Percentiles rank a stretch among this genome's conserved stretches.
phyloP scores from a whole-genome alignment of 2,329 filamentous ascomycete genomes.

The Calonectria hawksworthii region DNA sequence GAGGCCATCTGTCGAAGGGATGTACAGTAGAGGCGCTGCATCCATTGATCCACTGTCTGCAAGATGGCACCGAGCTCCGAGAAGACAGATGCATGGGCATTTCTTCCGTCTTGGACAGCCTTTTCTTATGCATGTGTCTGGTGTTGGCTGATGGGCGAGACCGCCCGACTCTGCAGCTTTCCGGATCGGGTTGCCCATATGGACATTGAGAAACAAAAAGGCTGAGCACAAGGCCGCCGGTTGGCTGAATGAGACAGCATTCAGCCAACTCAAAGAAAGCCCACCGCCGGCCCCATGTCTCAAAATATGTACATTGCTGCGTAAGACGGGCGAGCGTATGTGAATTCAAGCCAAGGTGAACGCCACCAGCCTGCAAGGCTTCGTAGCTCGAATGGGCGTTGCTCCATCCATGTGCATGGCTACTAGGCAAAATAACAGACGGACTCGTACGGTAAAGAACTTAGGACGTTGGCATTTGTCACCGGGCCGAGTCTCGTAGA shows the following conservation, averaged over 20 bases:
- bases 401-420: conserved; percentile 19
- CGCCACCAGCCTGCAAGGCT: conserved; percentile 21
- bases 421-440: conserved; percentile 17
- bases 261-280: not conserved
- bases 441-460: conserved; percentile 14
- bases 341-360: not conserved
- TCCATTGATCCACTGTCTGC: conserved; percentile 13
- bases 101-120: not conserved
- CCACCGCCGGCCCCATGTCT: not conserved
- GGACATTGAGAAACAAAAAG: conserved; percentile 2
- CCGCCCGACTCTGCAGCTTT: conserved; percentile 1
- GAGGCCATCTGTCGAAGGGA: conserved; percentile 16
- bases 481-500: conserved; percentile 28
- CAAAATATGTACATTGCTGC: not conserved
- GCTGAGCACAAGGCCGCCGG: not conserved
- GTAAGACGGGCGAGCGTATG: not conserved
- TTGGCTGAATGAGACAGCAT: not conserved
- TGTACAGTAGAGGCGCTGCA: not conserved
- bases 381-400: not conserved
- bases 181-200: not conserved
- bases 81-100: not conserved
- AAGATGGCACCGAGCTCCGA: not conserved
- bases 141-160: not conserved
- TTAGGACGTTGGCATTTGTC: conserved; percentile 35
- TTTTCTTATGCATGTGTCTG: not conserved